phyloP scores from a whole-genome alignment of 1,284 basidiomycete genomes.

The Boletus hoseneyae region DNA sequence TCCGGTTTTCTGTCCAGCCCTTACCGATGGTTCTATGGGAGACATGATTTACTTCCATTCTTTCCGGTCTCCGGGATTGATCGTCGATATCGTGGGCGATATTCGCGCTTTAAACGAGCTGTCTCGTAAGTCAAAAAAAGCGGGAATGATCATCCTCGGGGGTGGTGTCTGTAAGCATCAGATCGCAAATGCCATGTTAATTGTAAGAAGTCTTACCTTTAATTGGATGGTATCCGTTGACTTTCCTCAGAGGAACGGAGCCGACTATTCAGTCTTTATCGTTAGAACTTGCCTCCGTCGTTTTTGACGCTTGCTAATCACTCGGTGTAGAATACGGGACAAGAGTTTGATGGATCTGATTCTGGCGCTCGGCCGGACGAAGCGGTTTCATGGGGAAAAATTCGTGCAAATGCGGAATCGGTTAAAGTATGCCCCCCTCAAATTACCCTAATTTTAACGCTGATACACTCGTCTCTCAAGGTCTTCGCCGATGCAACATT shows the following conservation, averaged over 20 bases:
- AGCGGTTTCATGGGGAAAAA: conserved; percentile 99
- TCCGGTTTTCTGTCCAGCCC: conserved; percentile 96
- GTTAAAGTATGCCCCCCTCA: conserved; percentile 67
- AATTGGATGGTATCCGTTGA: neutral
- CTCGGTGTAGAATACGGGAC: conserved; percentile 81
- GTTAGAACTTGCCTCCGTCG: conserved; percentile 40
- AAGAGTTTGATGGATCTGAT: conserved; percentile 99
- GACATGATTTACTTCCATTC: conserved; percentile 99
- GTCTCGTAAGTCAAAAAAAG: conserved; percentile 84
- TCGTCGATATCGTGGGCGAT: conserved; percentile 93
- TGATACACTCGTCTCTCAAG: conserved; percentile 28
- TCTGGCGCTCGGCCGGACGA: conserved; percentile 97
- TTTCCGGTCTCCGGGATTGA: conserved; percentile 85
- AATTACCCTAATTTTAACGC: neutral
- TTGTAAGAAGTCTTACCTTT: conserved; percentile 52
- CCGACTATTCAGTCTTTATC: conserved; percentile 97
- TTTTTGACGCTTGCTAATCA: conserved; percentile 8
- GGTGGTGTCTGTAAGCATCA: conserved; percentile 99
- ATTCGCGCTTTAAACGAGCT: conserved; percentile 92
- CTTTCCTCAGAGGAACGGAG: conserved; percentile 81
- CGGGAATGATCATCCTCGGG: conserved; percentile 97
- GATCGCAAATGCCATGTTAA: conserved; percentile 99
- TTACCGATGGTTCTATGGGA: conserved; percentile 97
- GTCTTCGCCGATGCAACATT: conserved; percentile 82
- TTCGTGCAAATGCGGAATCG: conserved; percentile 84